Percentiles rank a stretch among this genome's conserved stretches.
Evolutionary conservation across 768 basidiomycete genomes (phyloP).

Genomic region (Russula virescens): DNA sequence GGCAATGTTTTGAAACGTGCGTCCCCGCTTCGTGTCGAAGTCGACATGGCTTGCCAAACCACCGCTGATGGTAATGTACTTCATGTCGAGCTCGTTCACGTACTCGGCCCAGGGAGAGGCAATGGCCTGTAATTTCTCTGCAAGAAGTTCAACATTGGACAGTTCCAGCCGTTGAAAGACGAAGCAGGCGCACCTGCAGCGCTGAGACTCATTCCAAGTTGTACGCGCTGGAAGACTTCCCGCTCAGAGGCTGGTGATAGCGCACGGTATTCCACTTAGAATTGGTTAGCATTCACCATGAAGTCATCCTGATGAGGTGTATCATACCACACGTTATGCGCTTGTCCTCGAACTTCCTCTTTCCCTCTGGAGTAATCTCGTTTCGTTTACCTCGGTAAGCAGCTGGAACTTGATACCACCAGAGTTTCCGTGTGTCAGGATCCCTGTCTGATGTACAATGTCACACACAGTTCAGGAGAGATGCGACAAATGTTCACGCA

Average conservation of each 20-base stretch:
- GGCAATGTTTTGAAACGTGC: constrained; percentile 70
- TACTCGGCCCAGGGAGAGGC: constrained; percentile 64
- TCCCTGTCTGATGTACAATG: constrained; percentile 45
- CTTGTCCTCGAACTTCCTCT: constrained; percentile 47
- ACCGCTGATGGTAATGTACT: constrained; percentile 51
- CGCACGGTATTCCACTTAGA: constrained; percentile 54
- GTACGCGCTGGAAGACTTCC: constrained; percentile 79
- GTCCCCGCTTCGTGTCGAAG: constrained; percentile 65
- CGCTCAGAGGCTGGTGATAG: constrained; percentile 56
- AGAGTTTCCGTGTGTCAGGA: constrained; percentile 50
- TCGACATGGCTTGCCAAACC: constrained; percentile 53
- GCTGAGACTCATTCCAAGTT: constrained; percentile 69
- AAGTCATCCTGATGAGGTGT: not conserved
- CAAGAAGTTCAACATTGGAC: not conserved
- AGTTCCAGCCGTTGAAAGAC: not conserved
- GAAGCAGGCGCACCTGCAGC: constrained; percentile 49
- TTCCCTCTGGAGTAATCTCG: constrained; percentile 50
- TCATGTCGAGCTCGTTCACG: constrained; percentile 53
- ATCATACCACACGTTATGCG: constrained; percentile 58
- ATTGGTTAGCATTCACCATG: not conserved
- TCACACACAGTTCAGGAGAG: constrained; percentile 26
- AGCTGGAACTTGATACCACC: constrained; percentile 54
- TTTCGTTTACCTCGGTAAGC: constrained; percentile 38
- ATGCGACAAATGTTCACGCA: constrained; percentile 30
- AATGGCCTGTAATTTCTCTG: constrained; percentile 79